phyloP scores from a whole-genome alignment of 768 basidiomycete species.

The Xanthoconium stramineum region DNA sequence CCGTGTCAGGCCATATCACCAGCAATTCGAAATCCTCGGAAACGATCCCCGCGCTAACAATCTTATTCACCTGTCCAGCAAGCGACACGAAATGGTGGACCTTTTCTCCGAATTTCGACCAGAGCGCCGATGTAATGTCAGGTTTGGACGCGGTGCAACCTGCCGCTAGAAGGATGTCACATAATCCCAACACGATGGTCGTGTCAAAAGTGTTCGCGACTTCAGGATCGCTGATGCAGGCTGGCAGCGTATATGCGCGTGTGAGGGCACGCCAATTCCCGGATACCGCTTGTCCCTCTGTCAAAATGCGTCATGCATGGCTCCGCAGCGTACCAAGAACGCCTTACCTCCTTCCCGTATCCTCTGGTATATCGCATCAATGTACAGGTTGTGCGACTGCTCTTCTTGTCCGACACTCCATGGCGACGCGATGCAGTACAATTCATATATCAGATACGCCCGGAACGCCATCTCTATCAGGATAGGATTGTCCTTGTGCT shows the following conservation, averaged over 20 bases:
- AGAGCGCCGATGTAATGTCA: constrained; percentile 38
- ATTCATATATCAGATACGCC: constrained; percentile 21
- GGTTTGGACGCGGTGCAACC: constrained; percentile 17
- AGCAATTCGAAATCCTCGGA: constrained; percentile 28
- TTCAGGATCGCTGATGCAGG: constrained; percentile 15
- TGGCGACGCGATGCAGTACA: constrained; percentile 19
- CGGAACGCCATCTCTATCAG: constrained; percentile 33
- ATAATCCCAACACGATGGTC: constrained; percentile 18
- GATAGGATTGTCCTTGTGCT: constrained; percentile 26
- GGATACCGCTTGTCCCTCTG: constrained; percentile 42
- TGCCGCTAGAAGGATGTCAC: constrained; percentile 26
- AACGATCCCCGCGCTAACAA: constrained; percentile 20
- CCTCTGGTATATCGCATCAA: constrained; percentile 30
- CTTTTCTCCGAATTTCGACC: constrained; percentile 39
- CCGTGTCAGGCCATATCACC: constrained; percentile 8
- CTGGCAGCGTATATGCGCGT: constrained; percentile 13
- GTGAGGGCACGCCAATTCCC: constrained; percentile 43
- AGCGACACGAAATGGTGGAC: constrained; percentile 41
- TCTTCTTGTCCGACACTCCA: constrained; percentile 24
- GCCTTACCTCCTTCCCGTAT: constrained; percentile 34
- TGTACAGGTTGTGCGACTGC: constrained; percentile 13
- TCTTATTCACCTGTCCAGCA: constrained; percentile 43
- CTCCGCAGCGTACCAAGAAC: neutral
- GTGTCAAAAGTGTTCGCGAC: constrained; percentile 3
- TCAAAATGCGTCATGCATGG: neutral